Evolutionary conservation across 306 rosid species (phyloP).

Genomic region (Glycine latifolia): DNA sequence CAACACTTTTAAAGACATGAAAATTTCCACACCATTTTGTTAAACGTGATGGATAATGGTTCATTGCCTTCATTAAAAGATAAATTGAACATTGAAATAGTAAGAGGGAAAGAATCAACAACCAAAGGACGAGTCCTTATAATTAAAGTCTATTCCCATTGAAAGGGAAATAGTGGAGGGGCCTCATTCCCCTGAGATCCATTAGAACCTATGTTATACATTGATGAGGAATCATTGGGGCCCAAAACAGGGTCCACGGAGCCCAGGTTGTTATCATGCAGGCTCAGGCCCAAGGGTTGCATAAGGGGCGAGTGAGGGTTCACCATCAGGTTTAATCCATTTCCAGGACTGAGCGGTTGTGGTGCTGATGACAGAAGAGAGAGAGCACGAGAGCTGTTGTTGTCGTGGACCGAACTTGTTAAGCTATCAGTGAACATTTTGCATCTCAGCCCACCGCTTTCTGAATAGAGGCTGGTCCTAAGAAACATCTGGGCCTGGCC

Average conservation of each 20-base stretch:
- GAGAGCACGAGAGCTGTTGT: constrained; percentile 88
- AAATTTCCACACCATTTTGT: neutral
- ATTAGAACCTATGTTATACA: constrained; percentile 51
- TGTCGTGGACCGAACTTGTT: constrained; percentile 54
- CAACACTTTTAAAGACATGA: neutral
- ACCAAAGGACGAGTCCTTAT: constrained; percentile 7
- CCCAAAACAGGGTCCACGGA: constrained; percentile 57
- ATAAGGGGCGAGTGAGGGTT: constrained; percentile 60
- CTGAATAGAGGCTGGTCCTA: constrained; percentile 56
- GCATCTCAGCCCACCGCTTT: constrained; percentile 52
- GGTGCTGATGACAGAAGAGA: constrained; percentile 99
- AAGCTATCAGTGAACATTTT: constrained; percentile 59
- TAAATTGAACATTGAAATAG: constrained; percentile 13
- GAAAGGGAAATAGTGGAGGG: constrained; percentile 75
- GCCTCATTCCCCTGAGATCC: constrained; percentile 58
- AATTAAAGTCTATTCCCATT: constrained; percentile 61
- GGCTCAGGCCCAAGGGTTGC: constrained; percentile 63
- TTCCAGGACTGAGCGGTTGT: constrained; percentile 47
- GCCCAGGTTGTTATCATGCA: constrained; percentile 58
- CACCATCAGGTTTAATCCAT: constrained; percentile 50
- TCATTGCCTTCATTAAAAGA: constrained; percentile 12
- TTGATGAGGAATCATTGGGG: constrained; percentile 47
- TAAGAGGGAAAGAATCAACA: constrained; percentile 3
- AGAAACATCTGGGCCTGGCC: constrained; percentile 55
- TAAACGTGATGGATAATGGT: neutral